Conservation (phyloP, 306 rosid genomes). For the Vigna radiata region DNA sequence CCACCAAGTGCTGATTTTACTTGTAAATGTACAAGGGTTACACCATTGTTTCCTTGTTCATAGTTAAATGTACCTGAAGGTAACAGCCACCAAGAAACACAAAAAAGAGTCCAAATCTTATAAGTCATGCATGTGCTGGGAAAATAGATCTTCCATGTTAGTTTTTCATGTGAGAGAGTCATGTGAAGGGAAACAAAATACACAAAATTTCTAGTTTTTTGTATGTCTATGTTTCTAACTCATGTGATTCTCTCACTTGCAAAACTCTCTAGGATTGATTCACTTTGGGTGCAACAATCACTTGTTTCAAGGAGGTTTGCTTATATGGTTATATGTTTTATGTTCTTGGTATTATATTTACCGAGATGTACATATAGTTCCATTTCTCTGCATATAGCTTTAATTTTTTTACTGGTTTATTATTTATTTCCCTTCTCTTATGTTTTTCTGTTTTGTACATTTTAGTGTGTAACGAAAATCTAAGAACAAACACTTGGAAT, state of each 20-base stretch:
- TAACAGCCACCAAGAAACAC: background rate
- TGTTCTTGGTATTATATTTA: constrained; percentile 13
- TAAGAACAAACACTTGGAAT: background rate
- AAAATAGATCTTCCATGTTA: background rate
- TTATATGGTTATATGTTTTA: background rate
- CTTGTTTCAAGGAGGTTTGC: constrained; percentile 19
- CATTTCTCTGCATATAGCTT: background rate
- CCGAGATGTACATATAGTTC: constrained; percentile 23
- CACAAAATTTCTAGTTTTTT: background rate
- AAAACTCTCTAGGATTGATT: constrained; percentile 9
- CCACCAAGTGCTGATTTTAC: constrained; percentile 51
- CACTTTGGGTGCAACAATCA: background rate
- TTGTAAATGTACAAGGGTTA: constrained; percentile 47
- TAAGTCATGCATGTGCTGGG: background rate
- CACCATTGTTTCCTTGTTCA: background rate
- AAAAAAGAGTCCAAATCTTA: background rate
- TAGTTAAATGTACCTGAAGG: constrained; percentile 32
- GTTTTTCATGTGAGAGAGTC: background rate
- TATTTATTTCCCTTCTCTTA: too few species aligned
- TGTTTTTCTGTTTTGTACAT: background rate
- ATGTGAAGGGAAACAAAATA: background rate
- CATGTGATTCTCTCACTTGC: background rate
- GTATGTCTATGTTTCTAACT: background rate
- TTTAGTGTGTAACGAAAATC: background rate
- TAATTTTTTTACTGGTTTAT: background rate